Base-by-base conservation (phyloP, 2,329 filamentous ascomycete species). In the Aspergillus uvarum region DNA sequence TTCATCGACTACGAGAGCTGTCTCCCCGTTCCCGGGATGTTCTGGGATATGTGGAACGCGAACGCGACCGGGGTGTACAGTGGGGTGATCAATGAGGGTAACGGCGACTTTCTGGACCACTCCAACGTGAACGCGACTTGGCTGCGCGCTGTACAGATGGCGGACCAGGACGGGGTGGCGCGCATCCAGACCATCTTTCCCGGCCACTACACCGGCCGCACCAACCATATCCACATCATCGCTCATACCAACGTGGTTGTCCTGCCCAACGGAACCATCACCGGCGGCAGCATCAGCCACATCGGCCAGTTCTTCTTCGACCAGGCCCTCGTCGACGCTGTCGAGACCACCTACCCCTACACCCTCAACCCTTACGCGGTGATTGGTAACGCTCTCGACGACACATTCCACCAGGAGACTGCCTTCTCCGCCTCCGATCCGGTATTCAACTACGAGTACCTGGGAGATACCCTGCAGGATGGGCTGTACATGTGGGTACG, bases 301-400 rank as follows among this genome's bases (percentile, higher is more conserved):
- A 80, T 87, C 44, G 86, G 86, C 19, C 86, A 89, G 70, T 68
- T 86, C 51, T 88, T 85, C 78, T 85, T 83, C 49, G 84, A 88
- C 67, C 81, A 87, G 68, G 75, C 77, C 59, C 79, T 88, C 16
- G 78, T 83, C 63, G 66, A 64, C 26, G 63, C 76, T 47, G 82
- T 87, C 54, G 80, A 84, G 63, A 71, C 71, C 3, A 76, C 74
- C 1, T 62, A 70, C 2, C 81, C 82, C 2, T 68, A 68, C 52
- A 68, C 58, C 47, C 64, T 64, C 19, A 68, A 67, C 48, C 62
- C 58, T 3, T 51, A 65, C 22, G 31, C 44, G 6, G 59, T 65
- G 2, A 66, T 63, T 1, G 29, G 29, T 2, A 66, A 66, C 19
- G 59, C 53, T 2, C 61, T 59, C 2, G 63, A 66, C 16, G 59